phyloP scores from a whole-genome alignment of 306 rosid genomes.

The Crataegus laevigata region DNA sequence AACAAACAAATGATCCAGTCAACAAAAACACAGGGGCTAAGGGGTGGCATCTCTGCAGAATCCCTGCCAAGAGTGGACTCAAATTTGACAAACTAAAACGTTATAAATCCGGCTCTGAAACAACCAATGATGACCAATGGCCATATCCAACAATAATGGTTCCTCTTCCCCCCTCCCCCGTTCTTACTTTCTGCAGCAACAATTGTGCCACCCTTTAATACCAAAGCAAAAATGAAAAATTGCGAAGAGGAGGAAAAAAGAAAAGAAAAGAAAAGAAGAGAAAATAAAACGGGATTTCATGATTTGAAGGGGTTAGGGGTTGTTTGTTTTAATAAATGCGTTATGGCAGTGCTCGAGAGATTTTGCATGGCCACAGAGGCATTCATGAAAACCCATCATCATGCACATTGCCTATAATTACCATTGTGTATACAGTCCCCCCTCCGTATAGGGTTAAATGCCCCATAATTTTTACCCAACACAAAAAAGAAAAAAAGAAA shows the following conservation, averaged over 20 bases:
- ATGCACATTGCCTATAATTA: slow-evolving; percentile 75
- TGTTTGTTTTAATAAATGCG: slow-evolving; percentile 58
- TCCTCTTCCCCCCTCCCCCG: slow-evolving; percentile 29
- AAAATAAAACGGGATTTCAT: slow-evolving; percentile 19
- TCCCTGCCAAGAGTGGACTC: slow-evolving; percentile 24
- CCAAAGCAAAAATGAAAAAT: background rate
- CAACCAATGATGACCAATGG: slow-evolving; percentile 87
- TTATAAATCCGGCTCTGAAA: slow-evolving; percentile 56
- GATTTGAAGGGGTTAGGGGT: slow-evolving; percentile 37
- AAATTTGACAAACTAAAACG: slow-evolving; percentile 42
- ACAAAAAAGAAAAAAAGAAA: too few species aligned
- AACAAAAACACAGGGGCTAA: slow-evolving; percentile 27
- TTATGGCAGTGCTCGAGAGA: slow-evolving; percentile 39
- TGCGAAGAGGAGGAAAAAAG: background rate
- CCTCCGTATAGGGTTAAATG: slow-evolving; percentile 35
- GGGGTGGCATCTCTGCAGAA: background rate
- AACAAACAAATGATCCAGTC: slow-evolving; percentile 14
- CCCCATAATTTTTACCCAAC: slow-evolving; percentile 42
- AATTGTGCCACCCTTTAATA: slow-evolving; percentile 18
- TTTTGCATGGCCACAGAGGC: slow-evolving; percentile 59
- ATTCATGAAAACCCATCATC: slow-evolving; percentile 79
- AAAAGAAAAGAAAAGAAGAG: background rate
- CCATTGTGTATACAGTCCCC: slow-evolving; percentile 54
- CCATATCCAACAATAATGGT: slow-evolving; percentile 56
- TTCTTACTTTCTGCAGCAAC: slow-evolving; percentile 35